A percentile compares a stretch with the other conserved stretches of the same genome.
Evolutionary conservation across 768 basidiomycete species (phyloP).

Genomic region (Phylloporus arenicola): DNA sequence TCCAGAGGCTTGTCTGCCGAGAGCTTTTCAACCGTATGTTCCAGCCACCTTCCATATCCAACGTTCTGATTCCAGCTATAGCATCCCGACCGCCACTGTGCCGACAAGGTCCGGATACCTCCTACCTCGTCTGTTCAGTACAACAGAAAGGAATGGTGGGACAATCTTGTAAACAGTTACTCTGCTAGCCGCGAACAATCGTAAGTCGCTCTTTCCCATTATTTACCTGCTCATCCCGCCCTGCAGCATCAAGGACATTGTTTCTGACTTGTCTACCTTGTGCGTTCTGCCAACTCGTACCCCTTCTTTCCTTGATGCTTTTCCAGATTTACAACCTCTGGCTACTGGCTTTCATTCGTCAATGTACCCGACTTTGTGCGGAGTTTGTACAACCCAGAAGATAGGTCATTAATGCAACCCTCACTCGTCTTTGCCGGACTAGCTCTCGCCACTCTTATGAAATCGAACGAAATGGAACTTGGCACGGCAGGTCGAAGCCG

Average conservation of each 20-base stretch:
- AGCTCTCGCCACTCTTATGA: slow-evolving; percentile 67
- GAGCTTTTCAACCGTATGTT: slow-evolving; percentile 23
- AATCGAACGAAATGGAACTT: slow-evolving; percentile 62
- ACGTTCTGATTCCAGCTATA: slow-evolving; percentile 10
- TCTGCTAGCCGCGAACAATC: slow-evolving; percentile 37
- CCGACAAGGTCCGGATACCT: slow-evolving; percentile 26
- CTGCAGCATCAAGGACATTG: slow-evolving; percentile 44
- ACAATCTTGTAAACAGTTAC: slow-evolving; percentile 41
- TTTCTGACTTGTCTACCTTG: slow-evolving; percentile 48
- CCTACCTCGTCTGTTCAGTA: slow-evolving; percentile 29
- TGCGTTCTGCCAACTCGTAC: slow-evolving; percentile 26
- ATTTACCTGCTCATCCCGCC: background rate
- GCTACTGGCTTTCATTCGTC: slow-evolving; percentile 66
- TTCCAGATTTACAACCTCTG: slow-evolving; percentile 57
- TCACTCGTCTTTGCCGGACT: slow-evolving; percentile 63
- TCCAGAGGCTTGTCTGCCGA: slow-evolving; percentile 27
- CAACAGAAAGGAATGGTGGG: slow-evolving; percentile 43
- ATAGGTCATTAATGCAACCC: slow-evolving; percentile 58
- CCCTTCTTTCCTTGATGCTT: slow-evolving; percentile 5
- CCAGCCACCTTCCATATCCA: background rate
- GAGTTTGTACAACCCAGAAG: slow-evolving; percentile 46
- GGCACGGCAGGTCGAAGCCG: slow-evolving; percentile 48
- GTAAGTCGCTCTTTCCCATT: slow-evolving; percentile 23
- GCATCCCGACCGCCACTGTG: slow-evolving; percentile 25
- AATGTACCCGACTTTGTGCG: slow-evolving; percentile 51